Evolutionary conservation across 768 basidiomycete genomes (phyloP).

Genomic region (Psilocybe azurescens): DNA sequence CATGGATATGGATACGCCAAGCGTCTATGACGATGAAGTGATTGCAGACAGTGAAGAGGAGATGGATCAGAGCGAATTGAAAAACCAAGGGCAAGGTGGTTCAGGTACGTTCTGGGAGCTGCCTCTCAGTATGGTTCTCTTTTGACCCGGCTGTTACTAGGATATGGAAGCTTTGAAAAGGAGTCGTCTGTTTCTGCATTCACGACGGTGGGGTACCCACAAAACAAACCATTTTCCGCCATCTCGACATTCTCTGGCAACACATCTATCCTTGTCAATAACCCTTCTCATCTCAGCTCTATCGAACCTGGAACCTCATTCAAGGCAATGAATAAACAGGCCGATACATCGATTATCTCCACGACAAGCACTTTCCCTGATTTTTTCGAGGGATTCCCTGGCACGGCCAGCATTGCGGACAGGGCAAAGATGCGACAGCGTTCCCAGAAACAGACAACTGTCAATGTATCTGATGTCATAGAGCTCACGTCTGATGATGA

Average conservation of each 20-base stretch:
- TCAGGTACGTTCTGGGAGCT: neutral
- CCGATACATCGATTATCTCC: conserved; percentile 14
- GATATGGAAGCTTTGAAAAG: conserved; percentile 1
- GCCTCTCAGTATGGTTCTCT: neutral
- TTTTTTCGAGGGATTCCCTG: conserved; percentile 21
- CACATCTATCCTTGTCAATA: conserved; percentile 4
- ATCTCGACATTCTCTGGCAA: conserved; percentile 26
- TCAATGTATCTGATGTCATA: conserved; percentile 39
- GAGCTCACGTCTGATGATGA: conserved; percentile 50
- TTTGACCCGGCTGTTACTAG: neutral
- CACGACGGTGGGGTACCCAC: conserved; percentile 7
- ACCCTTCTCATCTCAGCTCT: neutral
- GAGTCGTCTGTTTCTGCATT: conserved; percentile 22
- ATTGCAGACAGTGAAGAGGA: conserved; percentile 51
- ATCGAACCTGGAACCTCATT: neutral
- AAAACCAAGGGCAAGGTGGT: conserved; percentile 6
- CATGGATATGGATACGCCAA: neutral
- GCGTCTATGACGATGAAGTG: conserved; percentile 39
- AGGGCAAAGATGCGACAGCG: conserved; percentile 61
- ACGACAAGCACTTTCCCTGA: conserved; percentile 9
- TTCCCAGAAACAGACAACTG: conserved; percentile 26
- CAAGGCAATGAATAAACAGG: neutral
- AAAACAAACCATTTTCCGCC: conserved; percentile 6
- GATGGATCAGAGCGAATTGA: conserved; percentile 13
- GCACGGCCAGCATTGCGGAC: conserved; percentile 51